Base-by-base conservation (phyloP, 2,329 filamentous ascomycete genomes). In the Mycogone perniciosa region DNA sequence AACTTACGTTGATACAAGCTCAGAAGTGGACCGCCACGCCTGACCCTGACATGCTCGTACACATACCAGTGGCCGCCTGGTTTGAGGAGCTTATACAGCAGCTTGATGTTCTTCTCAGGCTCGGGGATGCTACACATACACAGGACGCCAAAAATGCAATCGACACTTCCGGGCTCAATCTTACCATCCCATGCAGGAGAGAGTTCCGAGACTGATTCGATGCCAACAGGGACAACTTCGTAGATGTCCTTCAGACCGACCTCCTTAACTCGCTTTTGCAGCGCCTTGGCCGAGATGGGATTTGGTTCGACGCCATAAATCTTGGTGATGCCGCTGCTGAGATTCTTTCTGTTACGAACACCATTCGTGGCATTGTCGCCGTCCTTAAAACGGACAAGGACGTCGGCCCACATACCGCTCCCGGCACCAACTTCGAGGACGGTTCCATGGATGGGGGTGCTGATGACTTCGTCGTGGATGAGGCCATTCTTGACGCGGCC, bases 271-370 rank as follows among this genome's bases (percentile, higher is more conserved):
- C 72, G 73, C 37, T 63, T 60, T 1, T 69, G 65, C 46, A 87
- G 67, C 5, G 64, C 64, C 0, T 62, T 62, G 56, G 83, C 78
- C 48, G 79, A 76, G 34, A 70, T 72, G 0, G 62, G 49, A 61
- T 85, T 86, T 3, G 84, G 84, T 66, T 87, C 84, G 4, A 86
- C 74, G 49, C 82, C 84, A 58, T 80, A 84, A 40, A 86, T 69
- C 31, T 71, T 73, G 31, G 65, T 71, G 49, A 79, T 56, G n/a
- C 52, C 57, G 7, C 43, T 53, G 48, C 31, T 51, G 11, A 10
- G 68, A 54, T 64, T 51, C 55, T 44, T 56, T 40, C 50, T 46
- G 13, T 48, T 43, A 26, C 55, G 48, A 48, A 50, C 31, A 51
- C 35, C 53, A 27, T 46, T 58, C 6, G 46, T 50, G 29, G 35